Evolutionary conservation across 345 rosid species (phyloP).

Genomic region (Cardamine resedifolia): DNA sequence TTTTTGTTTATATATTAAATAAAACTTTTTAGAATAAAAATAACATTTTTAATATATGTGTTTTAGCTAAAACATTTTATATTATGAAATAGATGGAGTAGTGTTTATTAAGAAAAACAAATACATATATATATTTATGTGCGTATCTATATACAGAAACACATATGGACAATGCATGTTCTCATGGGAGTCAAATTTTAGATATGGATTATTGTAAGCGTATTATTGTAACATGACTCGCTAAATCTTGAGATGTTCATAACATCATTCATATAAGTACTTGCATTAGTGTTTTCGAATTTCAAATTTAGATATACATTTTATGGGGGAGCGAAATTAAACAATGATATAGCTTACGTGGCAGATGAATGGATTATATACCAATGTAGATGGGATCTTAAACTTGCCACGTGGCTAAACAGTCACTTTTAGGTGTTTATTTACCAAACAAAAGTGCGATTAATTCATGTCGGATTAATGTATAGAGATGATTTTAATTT

Average conservation of each 20-base stretch:
- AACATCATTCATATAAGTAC: background rate
- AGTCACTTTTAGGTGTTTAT: slow-evolving; percentile 16
- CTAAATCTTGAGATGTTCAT: background rate
- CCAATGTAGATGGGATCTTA: background rate
- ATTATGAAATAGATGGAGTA: too few species aligned
- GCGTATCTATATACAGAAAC: background rate
- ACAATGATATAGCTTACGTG: slow-evolving; percentile 1
- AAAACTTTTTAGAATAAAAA: too few species aligned
- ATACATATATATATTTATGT: background rate
- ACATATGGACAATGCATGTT: background rate
- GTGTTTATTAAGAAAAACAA: background rate
- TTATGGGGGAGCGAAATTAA: background rate
- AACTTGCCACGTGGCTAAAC: background rate
- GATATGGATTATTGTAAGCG: background rate
- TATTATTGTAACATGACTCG: background rate
- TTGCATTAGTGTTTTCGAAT: background rate
- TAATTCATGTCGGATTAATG: background rate
- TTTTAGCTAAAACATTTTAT: too few species aligned
- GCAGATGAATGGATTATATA: background rate
- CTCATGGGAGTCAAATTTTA: background rate
- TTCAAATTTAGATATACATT: background rate
- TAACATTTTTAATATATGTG: too few species aligned
- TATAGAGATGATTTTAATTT: background rate
- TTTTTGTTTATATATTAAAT: too few species aligned
- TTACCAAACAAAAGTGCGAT: slow-evolving; percentile 22